A percentile compares a stretch with the other conserved stretches of the same genome.
phyloP scores from a whole-genome alignment of 1,139 yeast species.

The Maudiozyma humilis region DNA sequence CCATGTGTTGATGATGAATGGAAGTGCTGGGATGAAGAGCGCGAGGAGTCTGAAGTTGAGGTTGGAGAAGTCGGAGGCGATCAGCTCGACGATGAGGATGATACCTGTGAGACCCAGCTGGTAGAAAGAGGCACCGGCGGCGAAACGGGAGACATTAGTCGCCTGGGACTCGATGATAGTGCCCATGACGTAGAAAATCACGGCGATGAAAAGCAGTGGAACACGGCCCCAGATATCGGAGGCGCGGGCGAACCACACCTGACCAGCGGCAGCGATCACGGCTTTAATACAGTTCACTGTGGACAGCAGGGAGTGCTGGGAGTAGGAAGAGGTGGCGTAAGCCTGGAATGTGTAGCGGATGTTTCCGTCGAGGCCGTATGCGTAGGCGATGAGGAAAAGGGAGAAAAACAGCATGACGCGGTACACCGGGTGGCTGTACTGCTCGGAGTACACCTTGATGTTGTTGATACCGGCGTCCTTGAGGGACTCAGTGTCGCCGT shows the following conservation, averaged over 20 bases:
- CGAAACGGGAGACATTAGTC: slow-evolving; percentile 48
- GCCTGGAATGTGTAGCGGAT: slow-evolving; percentile 42
- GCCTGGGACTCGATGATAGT: slow-evolving; percentile 61
- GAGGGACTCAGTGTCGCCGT: slow-evolving; percentile 12
- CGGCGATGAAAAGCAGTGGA: slow-evolving; percentile 44
- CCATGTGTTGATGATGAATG: slow-evolving; percentile 69
- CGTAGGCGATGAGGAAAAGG: slow-evolving; percentile 52
- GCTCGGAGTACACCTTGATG: slow-evolving; percentile 20
- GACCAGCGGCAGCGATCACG: slow-evolving; percentile 65
- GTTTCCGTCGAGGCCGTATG: slow-evolving; percentile 52
- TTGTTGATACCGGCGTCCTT: slow-evolving; percentile 16
- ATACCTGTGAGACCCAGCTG: slow-evolving; percentile 63
- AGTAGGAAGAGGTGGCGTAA: slow-evolving; percentile 48
- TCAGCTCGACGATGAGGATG: slow-evolving; percentile 45
- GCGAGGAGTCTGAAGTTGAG: slow-evolving; percentile 59
- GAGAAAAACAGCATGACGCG: slow-evolving; percentile 33
- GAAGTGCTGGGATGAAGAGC: slow-evolving; percentile 56
- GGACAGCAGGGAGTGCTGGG: slow-evolving; percentile 49
- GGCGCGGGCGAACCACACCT: slow-evolving; percentile 56
- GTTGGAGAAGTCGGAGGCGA: slow-evolving; percentile 55
- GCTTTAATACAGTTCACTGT: slow-evolving; percentile 54
- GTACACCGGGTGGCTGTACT: slow-evolving; percentile 14
- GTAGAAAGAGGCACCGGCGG: slow-evolving; percentile 63
- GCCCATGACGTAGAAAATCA: slow-evolving; percentile 55
- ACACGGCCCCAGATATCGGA: slow-evolving; percentile 63